Evolutionary conservation across 495 filamentous ascomycete species (phyloP), one percentile per base, ranked within the genome.

Genomic region (Aspergillus heteromorphus): DNA sequence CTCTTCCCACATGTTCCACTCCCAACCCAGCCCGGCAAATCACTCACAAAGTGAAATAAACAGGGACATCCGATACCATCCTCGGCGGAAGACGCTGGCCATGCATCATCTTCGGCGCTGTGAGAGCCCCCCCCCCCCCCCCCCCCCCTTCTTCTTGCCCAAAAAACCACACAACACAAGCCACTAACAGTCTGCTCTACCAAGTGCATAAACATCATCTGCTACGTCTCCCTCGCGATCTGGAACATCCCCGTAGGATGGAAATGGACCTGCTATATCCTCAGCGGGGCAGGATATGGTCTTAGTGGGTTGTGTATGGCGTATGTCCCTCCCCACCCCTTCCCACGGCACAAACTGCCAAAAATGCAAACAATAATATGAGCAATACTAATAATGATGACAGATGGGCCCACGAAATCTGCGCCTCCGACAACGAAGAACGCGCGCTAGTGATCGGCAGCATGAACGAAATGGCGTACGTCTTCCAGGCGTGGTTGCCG

Each of bases 31-130:
- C n/a, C n/a, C n/a, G n/a, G n/a, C n/a, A n/a, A n/a, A n/a, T n/a
- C n/a, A n/a, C n/a, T n/a, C n/a, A n/a, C n/a, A n/a, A n/a, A n/a
- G n/a, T n/a, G n/a, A n/a, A n/a, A n/a, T 4, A 31, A 30, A 42
- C 11, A 73, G 68, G 71, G 72, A 64, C 64, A 16, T 76, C 73
- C 0, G 83, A 85, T 62, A 73, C 75, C 0, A 42, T 83, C 4
- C 73, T 82, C 19, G 65, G 69, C 21, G 83, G 81, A 7, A 71
- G 65, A 18, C 71, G 83, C 9, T 84, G 80, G 81, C 81, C 80
- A 16, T 74, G 80, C 13, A 75, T 67, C 65, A 67, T 73, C 62
- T 75, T 74, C 62, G 82, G 61, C 42, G 83, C 62, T 48, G 76
- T 65, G 56, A 64, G 60, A 71, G 6, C 23, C 23, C 23, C n/a